phyloP scores from a whole-genome alignment of 1,284 basidiomycete species.

The Lentinula novae-zelandiae region DNA sequence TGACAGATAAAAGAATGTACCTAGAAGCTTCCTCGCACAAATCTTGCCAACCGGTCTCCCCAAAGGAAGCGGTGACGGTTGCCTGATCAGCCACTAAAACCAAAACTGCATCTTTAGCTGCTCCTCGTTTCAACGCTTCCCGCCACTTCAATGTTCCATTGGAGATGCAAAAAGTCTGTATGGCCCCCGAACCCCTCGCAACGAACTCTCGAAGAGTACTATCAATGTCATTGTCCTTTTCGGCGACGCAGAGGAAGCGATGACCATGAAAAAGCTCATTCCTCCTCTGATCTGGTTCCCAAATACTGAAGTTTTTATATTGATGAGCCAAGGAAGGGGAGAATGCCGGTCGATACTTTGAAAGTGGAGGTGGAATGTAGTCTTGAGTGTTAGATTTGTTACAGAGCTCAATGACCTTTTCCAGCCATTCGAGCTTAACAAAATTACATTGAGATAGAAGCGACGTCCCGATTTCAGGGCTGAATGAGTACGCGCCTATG shows the following conservation, averaged over 20 bases:
- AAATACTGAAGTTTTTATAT: constrained; percentile 49
- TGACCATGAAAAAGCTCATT: constrained; percentile 45
- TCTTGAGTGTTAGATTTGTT: constrained; percentile 28
- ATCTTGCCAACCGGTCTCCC: constrained; percentile 47
- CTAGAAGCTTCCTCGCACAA: constrained; percentile 45
- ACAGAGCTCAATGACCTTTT: constrained; percentile 44
- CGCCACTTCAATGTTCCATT: constrained; percentile 46
- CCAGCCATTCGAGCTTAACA: constrained; percentile 62
- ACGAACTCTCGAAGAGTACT: constrained; percentile 49
- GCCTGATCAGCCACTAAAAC: constrained; percentile 49
- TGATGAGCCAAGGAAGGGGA: constrained; percentile 40
- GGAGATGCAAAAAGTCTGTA: constrained; percentile 54
- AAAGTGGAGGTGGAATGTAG: constrained; percentile 37
- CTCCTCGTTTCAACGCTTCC: constrained; percentile 46
- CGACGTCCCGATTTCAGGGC: constrained; percentile 46
- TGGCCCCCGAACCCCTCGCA: constrained; percentile 48
- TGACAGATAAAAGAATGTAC: constrained; percentile 30
- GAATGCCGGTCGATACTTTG: constrained; percentile 56
- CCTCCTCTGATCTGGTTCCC: constrained; percentile 64
- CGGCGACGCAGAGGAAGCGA: constrained; percentile 57
- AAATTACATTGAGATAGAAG: constrained; percentile 52
- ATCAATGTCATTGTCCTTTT: constrained; percentile 46
- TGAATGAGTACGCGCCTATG: constrained; percentile 44
- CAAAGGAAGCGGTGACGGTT: constrained; percentile 44
- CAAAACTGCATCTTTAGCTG: constrained; percentile 43